Percentiles rank a stretch among this genome's conserved stretches.
Evolutionary conservation across 805 yeast genomes (phyloP).

Genomic region (Candida ulmi): DNA sequence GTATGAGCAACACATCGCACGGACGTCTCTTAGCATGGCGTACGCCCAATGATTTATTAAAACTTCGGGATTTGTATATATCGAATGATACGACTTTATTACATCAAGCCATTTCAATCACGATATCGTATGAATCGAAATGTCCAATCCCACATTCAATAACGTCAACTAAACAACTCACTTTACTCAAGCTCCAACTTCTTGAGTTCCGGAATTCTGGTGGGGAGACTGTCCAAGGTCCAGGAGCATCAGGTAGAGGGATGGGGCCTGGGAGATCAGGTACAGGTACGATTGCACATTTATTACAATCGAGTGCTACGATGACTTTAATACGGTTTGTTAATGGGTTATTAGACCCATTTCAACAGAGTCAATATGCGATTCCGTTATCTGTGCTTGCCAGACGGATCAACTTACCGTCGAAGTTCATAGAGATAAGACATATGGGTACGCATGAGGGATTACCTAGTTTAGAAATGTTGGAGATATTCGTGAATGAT

Average conservation of each 20-base stretch:
- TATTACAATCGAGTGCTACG: conserved; percentile 21
- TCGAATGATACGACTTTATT: conserved; percentile 2
- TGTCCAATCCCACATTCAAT: conserved; percentile 1
- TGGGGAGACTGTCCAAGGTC: no score
- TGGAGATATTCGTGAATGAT: conserved; percentile 50
- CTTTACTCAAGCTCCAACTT: neutral
- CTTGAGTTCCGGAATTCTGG: neutral
- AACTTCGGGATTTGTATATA: conserved; percentile 10
- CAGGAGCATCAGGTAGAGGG: no score
- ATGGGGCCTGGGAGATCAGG: no score
- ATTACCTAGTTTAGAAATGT: conserved; percentile 63
- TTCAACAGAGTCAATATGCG: conserved; percentile 74
- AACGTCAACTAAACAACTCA: neutral
- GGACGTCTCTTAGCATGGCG: conserved; percentile 1
- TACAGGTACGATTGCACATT: neutral
- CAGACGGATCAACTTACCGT: conserved; percentile 59
- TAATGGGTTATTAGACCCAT: conserved; percentile 84
- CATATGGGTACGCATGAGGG: conserved; percentile 90
- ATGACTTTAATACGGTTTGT: conserved; percentile 82
- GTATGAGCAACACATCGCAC: neutral
- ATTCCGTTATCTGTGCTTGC: conserved; percentile 77
- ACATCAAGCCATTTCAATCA: neutral
- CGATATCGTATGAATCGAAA: conserved; percentile 1
- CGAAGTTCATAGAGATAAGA: conserved; percentile 80
- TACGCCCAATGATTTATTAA: conserved; percentile 9